A percentile compares a stretch with the other conserved stretches of the same genome.
phyloP scores from a whole-genome alignment of 164 flowering plant species.

The Berberis thunbergii region DNA sequence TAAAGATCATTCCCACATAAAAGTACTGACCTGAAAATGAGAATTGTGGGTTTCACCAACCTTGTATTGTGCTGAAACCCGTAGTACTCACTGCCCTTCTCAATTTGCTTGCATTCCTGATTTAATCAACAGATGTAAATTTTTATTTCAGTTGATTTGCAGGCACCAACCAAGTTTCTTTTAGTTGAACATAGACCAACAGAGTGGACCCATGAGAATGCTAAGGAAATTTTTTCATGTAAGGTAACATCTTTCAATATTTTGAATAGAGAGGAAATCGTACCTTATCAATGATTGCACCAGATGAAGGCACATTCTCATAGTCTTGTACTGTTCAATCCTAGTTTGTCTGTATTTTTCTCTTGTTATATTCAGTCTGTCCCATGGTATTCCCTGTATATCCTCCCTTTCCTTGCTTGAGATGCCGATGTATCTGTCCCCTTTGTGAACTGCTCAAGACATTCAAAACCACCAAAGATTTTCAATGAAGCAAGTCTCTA shows the following conservation, averaged over 20 bases:
- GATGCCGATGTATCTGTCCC: constrained; percentile 23
- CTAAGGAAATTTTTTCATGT: too few species aligned
- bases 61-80: constrained; percentile 49
- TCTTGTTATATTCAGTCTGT: constrained; percentile 22
- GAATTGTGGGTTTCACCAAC: constrained; percentile 63
- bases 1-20: neutral
- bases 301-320: constrained; percentile 28
- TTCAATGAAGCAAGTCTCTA: too few species aligned
- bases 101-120: constrained; percentile 25
- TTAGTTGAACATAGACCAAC: neutral
- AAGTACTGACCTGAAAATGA: constrained; percentile 52
- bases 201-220: neutral
- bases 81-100: constrained; percentile 37
- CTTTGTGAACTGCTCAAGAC: too few species aligned
- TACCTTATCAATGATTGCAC: constrained; percentile 25
- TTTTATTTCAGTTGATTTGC: neutral
- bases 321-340: constrained; percentile 27
- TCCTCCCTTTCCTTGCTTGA: constrained; percentile 30
- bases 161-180: neutral
- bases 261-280: neutral
- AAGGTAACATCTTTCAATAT: too few species aligned
- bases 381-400: constrained; percentile 35
- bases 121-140: constrained; percentile 1
- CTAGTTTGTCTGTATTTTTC: constrained; percentile 27
- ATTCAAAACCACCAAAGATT: too few species aligned